Evolutionary conservation across 2,329 filamentous ascomycete species (phyloP), one percentile per base, ranked within the genome.

Genomic region (Periglandula ipomoeae): DNA sequence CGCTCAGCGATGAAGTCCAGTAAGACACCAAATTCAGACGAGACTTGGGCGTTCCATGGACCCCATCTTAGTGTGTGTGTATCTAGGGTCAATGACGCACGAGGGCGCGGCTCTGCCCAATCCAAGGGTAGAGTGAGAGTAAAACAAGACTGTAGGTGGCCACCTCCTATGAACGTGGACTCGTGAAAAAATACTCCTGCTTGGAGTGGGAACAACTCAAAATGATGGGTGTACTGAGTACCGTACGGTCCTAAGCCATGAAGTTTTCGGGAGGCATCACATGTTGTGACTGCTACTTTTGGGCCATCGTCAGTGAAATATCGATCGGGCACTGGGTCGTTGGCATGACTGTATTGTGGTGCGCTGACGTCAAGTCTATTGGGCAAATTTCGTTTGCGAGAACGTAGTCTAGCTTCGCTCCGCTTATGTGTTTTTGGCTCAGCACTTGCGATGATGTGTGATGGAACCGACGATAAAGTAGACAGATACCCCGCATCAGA

Each of bases 21-120:
- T n/a, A 81, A 62, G 35, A 83, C 68, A 2, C 81, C 80, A 19
- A 84, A 55, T 55, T 84, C 79, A 3, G 80, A 82, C 1, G 81
- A 83, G 2, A 74, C 71, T 27, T 70, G 70, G 9, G 75, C 74
- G 53, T 79, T 67, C 81, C 81, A 84, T 2, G 54, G 41, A 7
- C 70, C 71, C 81, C 81, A 84, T 49, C 62, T 63, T 5, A 84
- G 67, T 0, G 59, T 58, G 50, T 75, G 71, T 6, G 71, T 68
- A 11, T 70, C 75, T 6, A 84, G 61, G 26, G 63, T 60, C 50
- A 79, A 73, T 8, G 66, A 69, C 2, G 63, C 56, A 9, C 63
- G 56, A 4, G 66, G 62, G 27, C 67, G 64, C 22, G 52, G 27
- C 34, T 59, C 56, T 42, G 59, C 52, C 4, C 44, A 47, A 7